Evolutionary conservation across 176 grass and related monocot genomes (phyloP).

Genomic region (Carex littledalei): DNA sequence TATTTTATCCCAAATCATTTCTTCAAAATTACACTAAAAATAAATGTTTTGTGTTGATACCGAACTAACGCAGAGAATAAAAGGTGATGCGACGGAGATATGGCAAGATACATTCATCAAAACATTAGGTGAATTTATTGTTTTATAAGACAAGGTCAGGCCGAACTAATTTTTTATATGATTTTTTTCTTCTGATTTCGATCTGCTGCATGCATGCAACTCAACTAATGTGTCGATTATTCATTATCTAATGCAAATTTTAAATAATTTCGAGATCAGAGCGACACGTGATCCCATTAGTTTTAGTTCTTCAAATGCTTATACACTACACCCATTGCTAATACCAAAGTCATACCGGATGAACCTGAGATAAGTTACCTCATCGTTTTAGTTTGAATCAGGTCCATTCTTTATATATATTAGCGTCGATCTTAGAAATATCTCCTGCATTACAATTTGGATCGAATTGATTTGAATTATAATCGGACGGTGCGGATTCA

Average conservation of each 20-base stretch:
- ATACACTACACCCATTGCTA: background rate
- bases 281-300: background rate
- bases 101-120: background rate
- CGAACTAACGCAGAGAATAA: background rate
- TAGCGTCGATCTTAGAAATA: too few relatives aligned
- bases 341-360: background rate
- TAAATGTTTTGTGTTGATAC: background rate
- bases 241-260: background rate
- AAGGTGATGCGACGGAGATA: background rate
- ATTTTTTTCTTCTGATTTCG: background rate
- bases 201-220: constrained; percentile 13
- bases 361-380: background rate
- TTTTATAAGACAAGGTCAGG: background rate
- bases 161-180: background rate
- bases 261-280: background rate
- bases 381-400: too few relatives aligned
- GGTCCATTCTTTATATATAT: too few relatives aligned
- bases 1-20: background rate
- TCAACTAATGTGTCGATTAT: background rate
- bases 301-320: background rate
- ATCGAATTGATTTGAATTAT: too few relatives aligned
- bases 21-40: background rate
- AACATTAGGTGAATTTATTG: background rate
- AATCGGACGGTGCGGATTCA: too few relatives aligned
- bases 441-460: too few relatives aligned